phyloP scores from a whole-genome alignment of 192 early-diverging fungal species.

The Coemansia sp. region DNA sequence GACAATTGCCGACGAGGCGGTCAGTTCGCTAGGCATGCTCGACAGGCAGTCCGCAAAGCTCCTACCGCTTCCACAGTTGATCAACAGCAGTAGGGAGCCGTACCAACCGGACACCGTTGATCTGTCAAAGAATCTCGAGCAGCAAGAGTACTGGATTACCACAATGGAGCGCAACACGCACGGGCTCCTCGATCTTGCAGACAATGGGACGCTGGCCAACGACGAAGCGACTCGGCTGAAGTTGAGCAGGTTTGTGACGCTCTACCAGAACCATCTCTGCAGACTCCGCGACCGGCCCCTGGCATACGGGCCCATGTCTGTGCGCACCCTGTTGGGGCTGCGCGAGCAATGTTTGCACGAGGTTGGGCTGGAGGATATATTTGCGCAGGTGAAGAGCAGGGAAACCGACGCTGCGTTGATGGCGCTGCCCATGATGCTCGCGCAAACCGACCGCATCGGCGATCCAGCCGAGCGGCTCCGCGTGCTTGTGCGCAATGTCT shows the following conservation, averaged over 20 bases:
- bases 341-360: slow-evolving; percentile 83
- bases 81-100: slow-evolving; percentile 15
- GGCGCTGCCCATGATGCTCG: slow-evolving; percentile 56
- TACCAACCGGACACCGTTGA: slow-evolving; percentile 77
- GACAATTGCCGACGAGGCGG: slow-evolving; percentile 58
- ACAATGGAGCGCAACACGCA: slow-evolving; percentile 68
- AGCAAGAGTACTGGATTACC: slow-evolving; percentile 78
- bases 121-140: slow-evolving; percentile 53
- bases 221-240: slow-evolving; percentile 11
- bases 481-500: slow-evolving; percentile 64
- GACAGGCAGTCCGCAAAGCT: slow-evolving; percentile 62
- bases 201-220: slow-evolving; percentile 33
- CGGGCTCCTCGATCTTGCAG: slow-evolving; percentile 65
- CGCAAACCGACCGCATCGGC: slow-evolving; percentile 51
- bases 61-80: slow-evolving; percentile 65
- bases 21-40: slow-evolving; percentile 67
- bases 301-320: slow-evolving; percentile 73
- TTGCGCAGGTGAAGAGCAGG: slow-evolving; percentile 64
- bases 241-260: slow-evolving; percentile 57
- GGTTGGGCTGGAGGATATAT: slow-evolving; percentile 80
- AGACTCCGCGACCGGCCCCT: slow-evolving; percentile 67
- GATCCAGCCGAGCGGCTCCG: slow-evolving; percentile 33
- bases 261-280: slow-evolving; percentile 70
- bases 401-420: slow-evolving; percentile 68
- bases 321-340: slow-evolving; percentile 71